These are phyloP conservation scores for Solanum rostratum DNA, from an alignment of 257 asterid genomes.

Conservation along the genomic window DNA sequence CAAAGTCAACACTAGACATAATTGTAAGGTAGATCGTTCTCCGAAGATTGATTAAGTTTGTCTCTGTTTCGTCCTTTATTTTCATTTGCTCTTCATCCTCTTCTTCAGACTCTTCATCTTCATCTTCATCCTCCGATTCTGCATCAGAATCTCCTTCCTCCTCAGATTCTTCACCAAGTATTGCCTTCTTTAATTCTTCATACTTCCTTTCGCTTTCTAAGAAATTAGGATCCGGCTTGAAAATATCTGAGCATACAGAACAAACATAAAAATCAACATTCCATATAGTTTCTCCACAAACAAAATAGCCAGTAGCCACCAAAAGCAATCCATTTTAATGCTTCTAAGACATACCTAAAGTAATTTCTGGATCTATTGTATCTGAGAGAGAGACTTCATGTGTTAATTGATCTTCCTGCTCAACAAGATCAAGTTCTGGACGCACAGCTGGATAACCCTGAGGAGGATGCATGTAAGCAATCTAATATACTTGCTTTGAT, in stretches of 20 bases:
- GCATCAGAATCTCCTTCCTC: conserved; percentile 57
- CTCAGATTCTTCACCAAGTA: conserved; percentile 84
- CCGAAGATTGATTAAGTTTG: conserved; percentile 73
- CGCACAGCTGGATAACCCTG: conserved; percentile 87
- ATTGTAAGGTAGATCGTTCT: conserved; percentile 89
- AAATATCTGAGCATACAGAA: conserved; percentile 37
- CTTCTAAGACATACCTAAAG: conserved; percentile 36
- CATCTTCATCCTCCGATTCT: conserved; percentile 56
- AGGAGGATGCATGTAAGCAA: neutral
- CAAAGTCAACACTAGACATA: conserved; percentile 94
- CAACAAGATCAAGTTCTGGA: conserved; percentile 85
- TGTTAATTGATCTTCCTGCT: conserved; percentile 85
- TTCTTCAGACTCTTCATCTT: conserved; percentile 67
- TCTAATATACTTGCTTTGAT: neutral
- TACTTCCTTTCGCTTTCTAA: conserved; percentile 65
- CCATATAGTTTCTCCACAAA: neutral
- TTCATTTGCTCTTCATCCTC: conserved; percentile 79
- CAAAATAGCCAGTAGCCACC: neutral
- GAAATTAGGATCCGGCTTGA: conserved; percentile 81
- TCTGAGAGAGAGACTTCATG: conserved; percentile 69
- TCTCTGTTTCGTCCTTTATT: conserved; percentile 86
- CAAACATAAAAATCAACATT: neutral
- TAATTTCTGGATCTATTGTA: conserved; percentile 54
- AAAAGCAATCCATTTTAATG: neutral
- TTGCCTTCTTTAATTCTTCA: conserved; percentile 77